A percentile compares a stretch with the other conserved stretches of the same genome.
Evolutionary conservation across 1,139 yeast species (phyloP).

Genomic region (Candida sp.): DNA sequence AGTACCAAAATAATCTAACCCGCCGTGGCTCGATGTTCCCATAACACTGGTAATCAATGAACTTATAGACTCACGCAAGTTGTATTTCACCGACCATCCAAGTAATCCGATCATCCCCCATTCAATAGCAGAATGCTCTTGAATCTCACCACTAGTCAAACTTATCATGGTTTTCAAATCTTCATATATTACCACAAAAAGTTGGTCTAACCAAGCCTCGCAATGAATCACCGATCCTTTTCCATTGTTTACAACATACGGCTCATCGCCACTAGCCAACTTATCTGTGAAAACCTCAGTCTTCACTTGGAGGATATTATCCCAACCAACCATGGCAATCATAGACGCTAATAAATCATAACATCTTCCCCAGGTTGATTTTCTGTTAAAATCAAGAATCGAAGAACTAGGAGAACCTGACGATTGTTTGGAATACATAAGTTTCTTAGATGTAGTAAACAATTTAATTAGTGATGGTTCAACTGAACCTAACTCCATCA

Average conservation of each 20-base stretch:
- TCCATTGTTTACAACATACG: conserved; percentile 18
- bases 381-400: conserved; percentile 29
- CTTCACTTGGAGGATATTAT: conserved; percentile 12
- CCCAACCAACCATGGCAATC: conserved; percentile 42
- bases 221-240: conserved; percentile 15
- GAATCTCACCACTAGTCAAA: conserved; percentile 20
- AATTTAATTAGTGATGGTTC: conserved; percentile 28
- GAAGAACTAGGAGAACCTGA: conserved; percentile 25
- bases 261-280: conserved; percentile 3
- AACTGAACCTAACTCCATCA: conserved; percentile 35
- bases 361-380: conserved; percentile 43
- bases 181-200: conserved; percentile 34
- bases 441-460: conserved; percentile 26
- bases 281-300: conserved; percentile 4
- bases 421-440: conserved; percentile 30
- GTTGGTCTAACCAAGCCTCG: conserved; percentile 39
- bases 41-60: conserved; percentile 39
- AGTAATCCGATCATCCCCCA: conserved; percentile 42
- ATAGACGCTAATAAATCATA: conserved; percentile 37
- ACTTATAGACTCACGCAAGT: conserved; percentile 35
- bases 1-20: conserved; percentile 38
- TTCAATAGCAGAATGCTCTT: conserved; percentile 38
- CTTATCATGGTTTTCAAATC: conserved; percentile 32
- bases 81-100: conserved; percentile 41
- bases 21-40: conserved; percentile 30